Conservation (phyloP, 352 stramenopile genomes). For the Phytophthora aleatoria region DNA sequence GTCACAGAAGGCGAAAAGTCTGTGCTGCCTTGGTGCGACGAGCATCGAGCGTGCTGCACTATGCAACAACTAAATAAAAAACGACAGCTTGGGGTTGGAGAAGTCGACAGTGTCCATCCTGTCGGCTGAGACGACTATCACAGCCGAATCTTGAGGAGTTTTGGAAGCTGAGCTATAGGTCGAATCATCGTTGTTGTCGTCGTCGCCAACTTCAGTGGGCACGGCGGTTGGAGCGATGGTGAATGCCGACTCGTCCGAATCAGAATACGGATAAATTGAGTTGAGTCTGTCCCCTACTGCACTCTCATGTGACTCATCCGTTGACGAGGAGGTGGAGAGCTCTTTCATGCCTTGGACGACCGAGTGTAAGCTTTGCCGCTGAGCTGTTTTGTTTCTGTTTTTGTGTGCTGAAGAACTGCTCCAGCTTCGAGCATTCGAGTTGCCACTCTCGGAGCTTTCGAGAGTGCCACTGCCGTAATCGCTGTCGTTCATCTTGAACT, state of each 20-base stretch:
- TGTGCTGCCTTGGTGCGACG: too few species aligned
- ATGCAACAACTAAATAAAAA: constrained; percentile 43
- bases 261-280: constrained; percentile 16
- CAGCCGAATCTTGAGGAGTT: constrained; percentile 13
- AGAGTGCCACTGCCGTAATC: constrained; percentile 19
- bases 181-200: constrained; percentile 11
- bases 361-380: constrained; percentile 21
- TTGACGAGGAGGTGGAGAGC: constrained; percentile 19
- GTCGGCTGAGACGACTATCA: constrained; percentile 47
- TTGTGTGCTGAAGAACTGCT: constrained; percentile 6
- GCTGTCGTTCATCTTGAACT: constrained; percentile 33
- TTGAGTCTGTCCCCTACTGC: constrained; percentile 5
- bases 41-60: background rate
- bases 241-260: constrained; percentile 32
- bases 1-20: too few species aligned
- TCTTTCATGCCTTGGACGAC: constrained; percentile 27
- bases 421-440: constrained; percentile 20
- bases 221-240: constrained; percentile 18
- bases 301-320: constrained; percentile 17
- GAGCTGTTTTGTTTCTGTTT: background rate
- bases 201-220: constrained; percentile 11
- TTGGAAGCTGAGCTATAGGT: constrained; percentile 5
- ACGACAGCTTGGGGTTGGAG: constrained; percentile 45
- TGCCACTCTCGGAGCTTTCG: constrained; percentile 15
- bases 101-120: constrained; percentile 52